Percentiles rank a stretch among this genome's conserved stretches.
Conservation (phyloP, 2,329 filamentous ascomycete genomes). For the Penicillium sp. region DNA sequence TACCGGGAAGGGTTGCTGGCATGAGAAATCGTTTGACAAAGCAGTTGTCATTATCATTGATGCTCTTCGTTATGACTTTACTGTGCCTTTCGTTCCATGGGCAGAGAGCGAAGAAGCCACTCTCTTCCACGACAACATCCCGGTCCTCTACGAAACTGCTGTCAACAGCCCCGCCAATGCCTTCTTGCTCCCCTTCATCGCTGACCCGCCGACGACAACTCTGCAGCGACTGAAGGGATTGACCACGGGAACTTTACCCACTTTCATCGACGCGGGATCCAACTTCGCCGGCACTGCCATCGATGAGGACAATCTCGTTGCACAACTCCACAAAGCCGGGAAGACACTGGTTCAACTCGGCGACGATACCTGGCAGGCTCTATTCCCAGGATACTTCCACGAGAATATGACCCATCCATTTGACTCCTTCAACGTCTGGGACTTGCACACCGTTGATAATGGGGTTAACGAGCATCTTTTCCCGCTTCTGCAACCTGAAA, state of each 20-base stretch:
- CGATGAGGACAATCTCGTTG: conserved; percentile 78
- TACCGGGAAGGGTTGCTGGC: conserved; percentile 75
- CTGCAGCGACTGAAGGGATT: conserved; percentile 87
- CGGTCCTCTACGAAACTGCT: conserved; percentile 79
- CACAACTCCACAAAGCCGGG: conserved; percentile 58
- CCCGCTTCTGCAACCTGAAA: conserved; percentile 65
- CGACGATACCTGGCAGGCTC: conserved; percentile 93
- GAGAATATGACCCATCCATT: conserved; percentile 79
- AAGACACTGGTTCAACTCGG: conserved; percentile 86
- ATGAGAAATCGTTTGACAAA: conserved; percentile 87
- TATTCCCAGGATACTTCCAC: conserved; percentile 94
- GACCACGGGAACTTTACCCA: conserved; percentile 90
- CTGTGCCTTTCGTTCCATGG: conserved; percentile 63
- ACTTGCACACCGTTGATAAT: conserved; percentile 93
- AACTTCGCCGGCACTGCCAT: conserved; percentile 95
- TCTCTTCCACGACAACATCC: conserved; percentile 81
- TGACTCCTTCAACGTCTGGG: conserved; percentile 98
- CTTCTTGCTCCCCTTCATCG: conserved; percentile 89
- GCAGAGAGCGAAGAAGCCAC: conserved; percentile 45
- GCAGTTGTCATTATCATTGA: conserved; percentile 88
- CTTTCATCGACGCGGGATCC: conserved; percentile 87
- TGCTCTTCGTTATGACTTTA: conserved; percentile 94
- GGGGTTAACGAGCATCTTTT: conserved; percentile 82
- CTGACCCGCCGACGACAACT: conserved; percentile 90
- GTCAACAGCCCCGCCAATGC: conserved; percentile 70